phyloP scores from a whole-genome alignment of 2,329 filamentous ascomycete genomes.

The Exophiala oligosperma region DNA sequence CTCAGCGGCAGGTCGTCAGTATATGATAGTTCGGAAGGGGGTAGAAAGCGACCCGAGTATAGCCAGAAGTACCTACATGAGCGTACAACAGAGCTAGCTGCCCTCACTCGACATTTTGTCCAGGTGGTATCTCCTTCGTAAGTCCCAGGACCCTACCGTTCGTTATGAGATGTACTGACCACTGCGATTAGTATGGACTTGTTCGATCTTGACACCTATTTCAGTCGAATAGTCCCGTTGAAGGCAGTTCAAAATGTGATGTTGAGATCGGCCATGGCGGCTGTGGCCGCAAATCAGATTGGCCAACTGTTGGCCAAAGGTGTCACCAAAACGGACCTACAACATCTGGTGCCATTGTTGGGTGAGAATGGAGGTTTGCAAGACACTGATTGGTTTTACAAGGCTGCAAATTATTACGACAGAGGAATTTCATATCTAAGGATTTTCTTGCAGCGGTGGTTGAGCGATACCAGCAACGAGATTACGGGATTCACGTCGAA shows the following conservation, averaged over 20 bases:
- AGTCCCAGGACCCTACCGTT: not conserved
- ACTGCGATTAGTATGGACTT: conserved; percentile 35
- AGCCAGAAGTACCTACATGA: conserved; percentile 26
- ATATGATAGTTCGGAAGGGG: conserved; percentile 20
- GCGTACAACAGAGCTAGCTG: conserved; percentile 35
- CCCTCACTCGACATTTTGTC: conserved; percentile 39
- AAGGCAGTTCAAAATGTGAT: conserved; percentile 37
- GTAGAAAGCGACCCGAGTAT: conserved; percentile 22
- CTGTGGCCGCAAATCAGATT: conserved; percentile 43
- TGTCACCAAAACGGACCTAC: conserved; percentile 15
- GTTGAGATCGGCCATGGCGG: conserved; percentile 39
- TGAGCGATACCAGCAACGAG: conserved; percentile 27
- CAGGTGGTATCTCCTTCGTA: conserved; percentile 36
- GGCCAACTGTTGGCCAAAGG: conserved; percentile 23
- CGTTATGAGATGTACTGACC: not conserved
- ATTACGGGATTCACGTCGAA: conserved; percentile 18
- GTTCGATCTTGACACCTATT: conserved; percentile 43
- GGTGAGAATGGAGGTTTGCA: conserved; percentile 27
- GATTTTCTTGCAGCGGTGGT: conserved; percentile 39
- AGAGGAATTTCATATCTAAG: conserved; percentile 54
- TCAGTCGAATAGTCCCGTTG: conserved; percentile 39
- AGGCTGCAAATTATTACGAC: conserved; percentile 62
- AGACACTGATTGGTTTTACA: conserved; percentile 58
- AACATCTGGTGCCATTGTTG: conserved; percentile 21
- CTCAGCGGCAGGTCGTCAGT: conserved; percentile 22